Evolutionary conservation across 345 rosid species (phyloP).

Genomic region (Raphanus sativus): DNA sequence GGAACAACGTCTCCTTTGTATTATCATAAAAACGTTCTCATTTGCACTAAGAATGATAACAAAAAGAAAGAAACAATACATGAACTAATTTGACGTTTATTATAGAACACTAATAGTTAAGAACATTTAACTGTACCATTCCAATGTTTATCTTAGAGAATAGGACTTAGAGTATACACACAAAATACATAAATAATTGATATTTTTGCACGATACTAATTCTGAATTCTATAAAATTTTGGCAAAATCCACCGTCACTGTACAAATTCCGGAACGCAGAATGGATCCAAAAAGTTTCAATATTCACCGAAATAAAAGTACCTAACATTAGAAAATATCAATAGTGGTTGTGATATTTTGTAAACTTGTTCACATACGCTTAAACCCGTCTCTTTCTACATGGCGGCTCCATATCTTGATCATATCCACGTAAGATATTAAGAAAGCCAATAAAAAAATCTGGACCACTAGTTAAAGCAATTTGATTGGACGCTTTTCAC

Average conservation of each 20-base stretch:
- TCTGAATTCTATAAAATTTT: background rate
- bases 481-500: background rate
- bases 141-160: background rate
- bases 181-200: background rate
- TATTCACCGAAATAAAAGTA: constrained; percentile 24
- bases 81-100: background rate
- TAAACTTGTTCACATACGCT: constrained; percentile 14
- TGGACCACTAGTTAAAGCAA: constrained; percentile 16
- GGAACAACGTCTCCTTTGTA: background rate
- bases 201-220: background rate
- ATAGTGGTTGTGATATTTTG: constrained; percentile 18
- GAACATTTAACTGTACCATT: background rate
- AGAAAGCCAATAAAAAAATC: background rate
- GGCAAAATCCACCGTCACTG: background rate
- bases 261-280: background rate
- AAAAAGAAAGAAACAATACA: background rate
- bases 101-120: background rate
- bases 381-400: background rate
- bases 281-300: constrained; percentile 3
- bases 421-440: constrained; percentile 17
- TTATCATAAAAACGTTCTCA: background rate
- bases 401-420: constrained; percentile 6
- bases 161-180: background rate
- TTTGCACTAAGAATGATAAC: background rate
- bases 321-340: too few relatives aligned